These are phyloP conservation scores for Thalia dealbata DNA, from an alignment of 176 grass and related monocot genomes.

Conservation along the genomic window DNA sequence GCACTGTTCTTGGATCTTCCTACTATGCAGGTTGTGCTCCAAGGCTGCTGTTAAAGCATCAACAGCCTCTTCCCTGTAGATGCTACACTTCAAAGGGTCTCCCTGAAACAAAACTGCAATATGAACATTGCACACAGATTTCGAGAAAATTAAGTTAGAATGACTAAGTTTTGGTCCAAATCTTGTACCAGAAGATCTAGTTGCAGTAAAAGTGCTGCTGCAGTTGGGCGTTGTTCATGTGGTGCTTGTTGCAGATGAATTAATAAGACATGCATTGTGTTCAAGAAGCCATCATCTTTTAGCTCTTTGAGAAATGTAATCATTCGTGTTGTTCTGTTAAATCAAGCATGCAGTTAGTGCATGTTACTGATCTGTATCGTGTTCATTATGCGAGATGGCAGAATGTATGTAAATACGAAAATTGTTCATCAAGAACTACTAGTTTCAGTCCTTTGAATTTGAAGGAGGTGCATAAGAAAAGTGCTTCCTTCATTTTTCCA, in stretches of 20 bases:
- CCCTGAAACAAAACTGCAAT: slow-evolving; percentile 48
- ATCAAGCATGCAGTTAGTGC: slow-evolving; percentile 12
- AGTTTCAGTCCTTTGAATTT: too few species aligned
- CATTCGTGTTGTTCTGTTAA: slow-evolving; percentile 51
- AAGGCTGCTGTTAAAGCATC: slow-evolving; percentile 54
- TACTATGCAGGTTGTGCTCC: slow-evolving; percentile 45
- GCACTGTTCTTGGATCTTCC: slow-evolving; percentile 67
- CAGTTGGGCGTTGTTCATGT: slow-evolving; percentile 54
- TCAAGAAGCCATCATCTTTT: slow-evolving; percentile 59
- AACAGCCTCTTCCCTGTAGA: slow-evolving; percentile 77
- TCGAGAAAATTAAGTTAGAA: not conserved
- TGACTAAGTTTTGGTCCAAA: slow-evolving; percentile 11
- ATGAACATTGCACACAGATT: not conserved
- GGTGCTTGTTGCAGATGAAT: slow-evolving; percentile 87
- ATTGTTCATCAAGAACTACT: not conserved
- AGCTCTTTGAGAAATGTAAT: slow-evolving; percentile 67
- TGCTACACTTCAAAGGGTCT: slow-evolving; percentile 72
- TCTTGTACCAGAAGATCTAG: slow-evolving; percentile 80
- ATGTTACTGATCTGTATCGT: too few species aligned
- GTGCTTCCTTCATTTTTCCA: too few species aligned
- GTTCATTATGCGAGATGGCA: not conserved
- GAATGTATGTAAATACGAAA: not conserved
- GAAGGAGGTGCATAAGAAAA: too few species aligned
- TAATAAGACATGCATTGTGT: slow-evolving; percentile 83
- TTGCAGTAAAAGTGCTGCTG: slow-evolving; percentile 63